Percentiles rank a stretch among this genome's conserved stretches.
These are phyloP conservation scores for Boletus pseudopeckii DNA, from an alignment of 768 basidiomycete genomes.

Conservation along the genomic window DNA sequence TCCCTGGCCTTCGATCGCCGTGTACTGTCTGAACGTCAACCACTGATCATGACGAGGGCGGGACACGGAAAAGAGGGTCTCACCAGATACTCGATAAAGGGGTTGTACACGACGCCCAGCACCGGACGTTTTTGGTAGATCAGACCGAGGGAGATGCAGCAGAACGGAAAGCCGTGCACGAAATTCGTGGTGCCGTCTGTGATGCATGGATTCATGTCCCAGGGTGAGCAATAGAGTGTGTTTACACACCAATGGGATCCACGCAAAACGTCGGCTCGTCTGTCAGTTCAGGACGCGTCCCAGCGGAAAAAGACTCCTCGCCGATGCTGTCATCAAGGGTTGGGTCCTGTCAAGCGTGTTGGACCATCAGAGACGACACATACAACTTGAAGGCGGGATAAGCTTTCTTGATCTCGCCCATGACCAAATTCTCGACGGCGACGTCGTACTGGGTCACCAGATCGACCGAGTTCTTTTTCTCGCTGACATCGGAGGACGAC, in stretches of 20 bases:
- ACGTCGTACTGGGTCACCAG: slow-evolving; percentile 95
- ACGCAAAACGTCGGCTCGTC: slow-evolving; percentile 95
- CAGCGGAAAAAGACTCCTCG: slow-evolving; percentile 87
- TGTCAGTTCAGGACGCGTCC: slow-evolving; percentile 64
- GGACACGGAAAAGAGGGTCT: neutral
- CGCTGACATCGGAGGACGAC: slow-evolving; percentile 53
- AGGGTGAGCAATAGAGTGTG: neutral
- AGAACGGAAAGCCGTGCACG: slow-evolving; percentile 81
- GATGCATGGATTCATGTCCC: neutral
- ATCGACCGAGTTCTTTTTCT: slow-evolving; percentile 94
- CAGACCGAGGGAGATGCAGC: slow-evolving; percentile 88
- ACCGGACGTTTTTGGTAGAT: slow-evolving; percentile 79
- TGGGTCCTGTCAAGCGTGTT: neutral
- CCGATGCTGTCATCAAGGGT: slow-evolving; percentile 60
- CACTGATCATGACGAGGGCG: neutral
- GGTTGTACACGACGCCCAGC: slow-evolving; percentile 91
- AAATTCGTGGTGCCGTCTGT: slow-evolving; percentile 89
- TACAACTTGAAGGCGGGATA: slow-evolving; percentile 86
- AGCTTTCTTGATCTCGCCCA: slow-evolving; percentile 53
- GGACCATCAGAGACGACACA: slow-evolving; percentile 29
- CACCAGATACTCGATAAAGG: slow-evolving; percentile 83
- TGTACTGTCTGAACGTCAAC: slow-evolving; percentile 48
- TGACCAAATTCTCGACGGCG: slow-evolving; percentile 83
- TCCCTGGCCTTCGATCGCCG: slow-evolving; percentile 74
- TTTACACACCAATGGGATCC: slow-evolving; percentile 78